Base-by-base conservation (phyloP, 139 green algal genomes). In the Chlamydomonas sphaeroides region DNA sequence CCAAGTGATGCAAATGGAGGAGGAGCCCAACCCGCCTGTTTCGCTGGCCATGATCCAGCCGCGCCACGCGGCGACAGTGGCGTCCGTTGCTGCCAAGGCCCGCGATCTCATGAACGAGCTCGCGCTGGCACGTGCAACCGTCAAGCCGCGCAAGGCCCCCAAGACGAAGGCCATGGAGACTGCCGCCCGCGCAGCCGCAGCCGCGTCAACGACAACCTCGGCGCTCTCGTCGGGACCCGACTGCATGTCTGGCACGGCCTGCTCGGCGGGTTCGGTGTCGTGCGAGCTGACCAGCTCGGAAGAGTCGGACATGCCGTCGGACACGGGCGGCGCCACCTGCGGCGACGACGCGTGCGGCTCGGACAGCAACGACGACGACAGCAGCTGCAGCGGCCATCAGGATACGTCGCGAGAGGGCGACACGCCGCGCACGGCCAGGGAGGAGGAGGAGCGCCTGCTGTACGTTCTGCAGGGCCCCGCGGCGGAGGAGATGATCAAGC, bases 161-260 rank as follows among this genome's bases (percentile, higher is more conserved):
- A 82, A 82, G 62, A 82, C 72, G 62, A 82, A 82, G 62, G 75
- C 75, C 2, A 82, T 82, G 21, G 75, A 82, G 32, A 65, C 75
- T 1, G 75, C 75, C 3, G 75, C 75, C 3, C 61, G 75, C 7
- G 75, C 72, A 0, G 71, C 74, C 18, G 75, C 74, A 25, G 59
- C 62, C 3, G 61, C 75, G 14, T 20, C 75, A 3, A 33, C 75
- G 33, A 5, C 39, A 2, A 33, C 72, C 53, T 41, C 32, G 17
- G 68, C 26, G 8, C 42, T 28, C 26, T 30, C 68, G 17, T 10
- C 65, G 20, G n/a, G n/a, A n/a, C n/a, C n/a, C n/a, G n/a, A n/a
- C n/a, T n/a, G n/a, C n/a, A n/a, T n/a, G n/a, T n/a, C n/a, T n/a
- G n/a, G n/a, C n/a, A n/a, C n/a, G n/a, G n/a, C n/a, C n/a, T n/a